Percentiles rank a stretch among this genome's conserved stretches.
These are phyloP conservation scores for Fusarium sp. DNA, from an alignment of 2,329 filamentous ascomycete genomes.

Conservation along the genomic window DNA sequence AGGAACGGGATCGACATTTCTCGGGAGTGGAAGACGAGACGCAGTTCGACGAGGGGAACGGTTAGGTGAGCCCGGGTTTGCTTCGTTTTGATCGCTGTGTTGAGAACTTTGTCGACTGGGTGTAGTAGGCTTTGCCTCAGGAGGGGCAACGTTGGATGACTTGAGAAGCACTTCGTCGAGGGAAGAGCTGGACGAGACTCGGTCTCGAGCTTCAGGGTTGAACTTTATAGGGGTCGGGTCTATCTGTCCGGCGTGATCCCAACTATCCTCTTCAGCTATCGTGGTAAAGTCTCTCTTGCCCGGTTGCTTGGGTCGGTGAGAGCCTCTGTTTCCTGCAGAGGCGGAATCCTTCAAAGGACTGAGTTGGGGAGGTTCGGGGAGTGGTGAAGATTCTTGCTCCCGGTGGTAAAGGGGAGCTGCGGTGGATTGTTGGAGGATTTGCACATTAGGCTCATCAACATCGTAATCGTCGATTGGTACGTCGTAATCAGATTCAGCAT, in stretches of 20 bases:
- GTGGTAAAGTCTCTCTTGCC: conserved; percentile 58
- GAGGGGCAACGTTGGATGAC: conserved; percentile 31
- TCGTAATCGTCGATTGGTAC: conserved; percentile 59
- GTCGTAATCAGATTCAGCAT: conserved; percentile 57
- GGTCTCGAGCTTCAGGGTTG: conserved; percentile 30
- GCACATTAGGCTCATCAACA: conserved; percentile 57
- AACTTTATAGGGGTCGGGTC: conserved; percentile 11
- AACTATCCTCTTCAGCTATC: conserved; percentile 61
- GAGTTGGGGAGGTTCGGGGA: conserved; percentile 60
- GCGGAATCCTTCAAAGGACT: conserved; percentile 65
- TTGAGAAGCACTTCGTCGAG: conserved; percentile 52
- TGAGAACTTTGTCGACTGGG: conserved; percentile 37
- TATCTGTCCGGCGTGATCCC: conserved; percentile 53
- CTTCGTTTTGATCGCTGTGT: conserved; percentile 30
- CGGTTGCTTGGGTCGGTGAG: conserved; percentile 41
- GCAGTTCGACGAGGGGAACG: conserved; percentile 38
- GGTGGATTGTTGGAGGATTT: conserved; percentile 59
- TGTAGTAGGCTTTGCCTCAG: conserved; percentile 25
- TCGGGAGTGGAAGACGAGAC: conserved; percentile 49
- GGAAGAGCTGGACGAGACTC: conserved; percentile 48
- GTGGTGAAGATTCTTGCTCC: conserved; percentile 57
- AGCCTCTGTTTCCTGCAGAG: conserved; percentile 62
- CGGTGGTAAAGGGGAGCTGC: conserved; percentile 44
- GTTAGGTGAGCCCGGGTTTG: conserved; percentile 23
- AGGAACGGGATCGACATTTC: conserved; percentile 53